A percentile compares a stretch with the other conserved stretches of the same genome.
Evolutionary conservation across 805 yeast species (phyloP).

Genomic region (Candida anglica): DNA sequence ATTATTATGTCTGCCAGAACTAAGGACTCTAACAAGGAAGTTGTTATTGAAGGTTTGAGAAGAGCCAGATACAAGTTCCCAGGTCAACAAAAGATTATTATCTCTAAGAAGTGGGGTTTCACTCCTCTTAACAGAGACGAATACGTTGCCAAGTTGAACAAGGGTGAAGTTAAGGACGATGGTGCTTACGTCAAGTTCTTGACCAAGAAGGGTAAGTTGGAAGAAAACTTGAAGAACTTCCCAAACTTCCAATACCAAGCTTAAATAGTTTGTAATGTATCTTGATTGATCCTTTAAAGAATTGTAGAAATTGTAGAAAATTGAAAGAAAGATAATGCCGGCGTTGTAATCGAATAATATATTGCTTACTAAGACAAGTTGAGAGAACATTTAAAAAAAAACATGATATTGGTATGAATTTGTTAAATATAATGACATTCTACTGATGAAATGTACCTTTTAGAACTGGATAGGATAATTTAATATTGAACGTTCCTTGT

Average conservation of each 20-base stretch:
- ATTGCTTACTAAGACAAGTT: neutral
- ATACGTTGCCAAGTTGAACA: conserved; percentile 88
- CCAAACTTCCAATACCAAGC: conserved; percentile 73
- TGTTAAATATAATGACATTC: too few relatives aligned
- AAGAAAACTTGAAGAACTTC: conserved; percentile 87
- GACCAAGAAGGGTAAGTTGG: conserved; percentile 93
- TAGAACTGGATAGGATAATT: too few relatives aligned
- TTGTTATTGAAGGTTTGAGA: conserved; percentile 98
- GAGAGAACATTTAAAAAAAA: too few relatives aligned
- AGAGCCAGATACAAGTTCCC: conserved; percentile 99
- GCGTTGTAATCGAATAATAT: neutral
- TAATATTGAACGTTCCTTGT: too few relatives aligned
- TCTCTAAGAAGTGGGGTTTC: conserved; percentile 99
- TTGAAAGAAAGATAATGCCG: too few relatives aligned
- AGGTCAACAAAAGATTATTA: conserved; percentile 99
- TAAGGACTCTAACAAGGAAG: conserved; percentile 96
- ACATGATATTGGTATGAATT: too few relatives aligned
- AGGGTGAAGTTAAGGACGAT: conserved; percentile 98
- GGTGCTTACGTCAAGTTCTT: conserved; percentile 99
- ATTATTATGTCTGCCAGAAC: conserved; percentile 97
- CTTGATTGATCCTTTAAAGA: too few relatives aligned
- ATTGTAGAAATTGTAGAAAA: too few relatives aligned
- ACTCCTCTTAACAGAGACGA: conserved; percentile 98
- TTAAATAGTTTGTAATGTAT: too few relatives aligned
- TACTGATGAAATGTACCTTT: too few relatives aligned